These are phyloP conservation scores for Solanum pimpinellifolium DNA, from an alignment of 257 asterid species.

Conservation along the genomic window DNA sequence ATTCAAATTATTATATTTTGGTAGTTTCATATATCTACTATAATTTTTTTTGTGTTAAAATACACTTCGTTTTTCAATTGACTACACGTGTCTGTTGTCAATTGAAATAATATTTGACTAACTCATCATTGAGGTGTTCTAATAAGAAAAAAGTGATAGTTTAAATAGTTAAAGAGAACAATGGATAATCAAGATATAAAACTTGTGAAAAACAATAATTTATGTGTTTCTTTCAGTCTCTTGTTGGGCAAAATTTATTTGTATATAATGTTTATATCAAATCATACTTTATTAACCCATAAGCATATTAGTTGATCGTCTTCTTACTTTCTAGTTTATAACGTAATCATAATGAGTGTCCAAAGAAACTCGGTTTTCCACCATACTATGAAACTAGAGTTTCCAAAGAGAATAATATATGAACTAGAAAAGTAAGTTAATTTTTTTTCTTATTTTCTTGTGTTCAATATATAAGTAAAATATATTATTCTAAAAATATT, in stretches of 20 bases:
- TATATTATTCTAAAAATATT: no score
- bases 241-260: neutral
- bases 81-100: neutral
- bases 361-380: neutral
- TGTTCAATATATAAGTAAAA: no score
- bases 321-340: neutral
- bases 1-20: neutral
- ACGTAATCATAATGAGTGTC: neutral
- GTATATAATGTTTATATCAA: neutral
- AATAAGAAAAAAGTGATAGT: neutral
- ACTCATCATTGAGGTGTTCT: neutral
- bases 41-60: neutral
- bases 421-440: neutral
- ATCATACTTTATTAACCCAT: neutral
- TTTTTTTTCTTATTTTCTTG: no score
- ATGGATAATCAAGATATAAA: neutral
- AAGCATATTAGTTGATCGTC: neutral
- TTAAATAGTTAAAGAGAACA: neutral
- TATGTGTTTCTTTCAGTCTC: neutral
- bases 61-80: neutral
- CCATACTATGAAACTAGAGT: neutral
- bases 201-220: neutral
- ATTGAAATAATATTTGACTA: neutral
- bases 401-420: neutral
- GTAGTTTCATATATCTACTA: neutral